Evolutionary conservation across 345 rosid genomes (phyloP), one percentile per base, ranked within the genome.

Genomic region (Arabis alpina): DNA sequence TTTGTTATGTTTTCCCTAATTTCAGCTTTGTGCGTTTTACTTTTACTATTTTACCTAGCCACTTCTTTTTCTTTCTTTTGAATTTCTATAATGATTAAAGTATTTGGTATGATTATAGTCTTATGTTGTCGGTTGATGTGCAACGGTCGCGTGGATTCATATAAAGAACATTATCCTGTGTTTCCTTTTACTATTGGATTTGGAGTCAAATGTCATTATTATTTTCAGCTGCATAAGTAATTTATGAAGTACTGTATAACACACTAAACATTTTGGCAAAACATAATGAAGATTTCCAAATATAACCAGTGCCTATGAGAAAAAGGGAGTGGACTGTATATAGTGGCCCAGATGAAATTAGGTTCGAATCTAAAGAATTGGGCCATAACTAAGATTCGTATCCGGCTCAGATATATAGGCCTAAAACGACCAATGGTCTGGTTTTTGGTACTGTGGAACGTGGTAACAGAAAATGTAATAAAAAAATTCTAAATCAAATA

Each of bases 111-210:
- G 55, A 63, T 63, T 48, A 19, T 47, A 19, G 30, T 63, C 45
- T 32, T 32, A 23, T 34, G 54, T 48, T 48, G 68, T 63, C 68
- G 56, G 34, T 34, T 34, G 23, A 47, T 48, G 44, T 48, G 23
- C 55, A 48, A 48, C 23, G 68, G 55, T 63, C 66, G 66, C 54
- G 42, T 62, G 67, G 54, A 28, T 45, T 32, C 28, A 3, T 12
- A 48, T 10, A 6, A 10, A 6, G 30, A 5, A 24, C 37, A 47
- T 32, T 15, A 62, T 62, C 43, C 4, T 3, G 11, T 30, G 6
- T 14, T 25, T 13, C 7, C 24, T 42, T 60, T 25, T 32, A 34
- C 32, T 32, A 6, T 32, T 6, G 48, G 16, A 0, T 3, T 32
- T 6, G 48, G 16, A 0, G 39, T 43, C 64, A 59, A 59, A 19